A percentile compares a stretch with the other conserved stretches of the same genome.
phyloP scores from a whole-genome alignment of 2,329 filamentous ascomycete genomes.

The Elsinoe ampelina region DNA sequence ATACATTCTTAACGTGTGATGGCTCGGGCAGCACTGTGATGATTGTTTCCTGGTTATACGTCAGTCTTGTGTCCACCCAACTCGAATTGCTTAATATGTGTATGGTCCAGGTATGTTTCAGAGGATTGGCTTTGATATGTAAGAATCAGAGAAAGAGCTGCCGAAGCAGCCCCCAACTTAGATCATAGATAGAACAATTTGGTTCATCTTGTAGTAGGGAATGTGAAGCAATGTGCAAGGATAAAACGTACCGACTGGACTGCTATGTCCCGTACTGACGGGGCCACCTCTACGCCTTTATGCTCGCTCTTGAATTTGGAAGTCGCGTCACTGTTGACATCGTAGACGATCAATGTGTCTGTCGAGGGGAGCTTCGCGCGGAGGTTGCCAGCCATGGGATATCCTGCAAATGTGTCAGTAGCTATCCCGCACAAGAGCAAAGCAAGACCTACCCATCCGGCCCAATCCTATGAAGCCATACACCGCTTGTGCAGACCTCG shows the following conservation, averaged over 20 bases:
- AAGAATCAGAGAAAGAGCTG: conserved; percentile 53
- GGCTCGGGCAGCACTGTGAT: conserved; percentile 87
- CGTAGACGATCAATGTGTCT: conserved; percentile 56
- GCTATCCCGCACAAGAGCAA: neutral
- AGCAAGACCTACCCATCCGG: conserved; percentile 36
- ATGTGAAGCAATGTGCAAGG: conserved; percentile 23
- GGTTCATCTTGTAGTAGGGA: conserved; percentile 8
- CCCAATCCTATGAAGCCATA: conserved; percentile 45
- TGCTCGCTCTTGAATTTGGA: conserved; percentile 49
- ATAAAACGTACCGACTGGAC: conserved; percentile 53
- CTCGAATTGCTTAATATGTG: neutral
- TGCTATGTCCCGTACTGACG: conserved; percentile 52
- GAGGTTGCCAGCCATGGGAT: conserved; percentile 64
- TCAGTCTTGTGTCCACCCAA: neutral
- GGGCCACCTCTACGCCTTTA: conserved; percentile 46
- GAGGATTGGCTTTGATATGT: conserved; percentile 64
- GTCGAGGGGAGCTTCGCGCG: conserved; percentile 54
- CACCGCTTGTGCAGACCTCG: conserved; percentile 32
- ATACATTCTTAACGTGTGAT: conserved; percentile 76
- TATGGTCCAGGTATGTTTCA: conserved; percentile 37
- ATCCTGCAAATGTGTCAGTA: conserved; percentile 39
- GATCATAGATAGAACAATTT: conserved; percentile 53
- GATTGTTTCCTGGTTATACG: conserved; percentile 58
- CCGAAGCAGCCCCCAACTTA: conserved; percentile 58
- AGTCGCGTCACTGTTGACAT: conserved; percentile 51